Evolutionary conservation across 2,329 filamentous ascomycete genomes (phyloP), one percentile per base, ranked within the genome.

Genomic region (Claviceps humidiphila): DNA sequence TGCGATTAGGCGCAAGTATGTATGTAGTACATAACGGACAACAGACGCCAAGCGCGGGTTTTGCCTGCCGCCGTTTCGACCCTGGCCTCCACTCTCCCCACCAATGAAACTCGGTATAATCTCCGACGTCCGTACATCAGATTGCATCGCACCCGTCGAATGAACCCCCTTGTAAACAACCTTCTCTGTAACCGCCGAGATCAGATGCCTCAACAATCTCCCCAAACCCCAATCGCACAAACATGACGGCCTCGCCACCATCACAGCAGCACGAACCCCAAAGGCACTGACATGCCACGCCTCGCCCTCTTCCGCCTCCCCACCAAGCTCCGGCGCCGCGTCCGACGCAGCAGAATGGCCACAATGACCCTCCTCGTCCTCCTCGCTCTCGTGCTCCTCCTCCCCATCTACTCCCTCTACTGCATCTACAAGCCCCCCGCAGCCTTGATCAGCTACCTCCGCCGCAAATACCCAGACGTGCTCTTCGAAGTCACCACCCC

Each of bases 351-450:
- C 63, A 74, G 78, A 60, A 78, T 81, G 75, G 71, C 74, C 42
- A 80, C 75, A 47, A 71, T 79, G 43, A 58, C 74, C 53, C 57
- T 64, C 26, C 68, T 80, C 51, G 54, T 65, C 55, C 52, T 62
- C 47, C 63, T 73, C 46, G 57, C 60, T 52, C 43, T 66, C 55
- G 59, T 72, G 45, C 56, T 73, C 44, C 9, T 69, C 41, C 55
- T 69, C 16, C 70, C 70, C 24, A 58, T 70, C 57, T 69, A 69
- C 57, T 63, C 71, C 20, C 63, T 84, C 57, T 93, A 89, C 71
- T 66, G 79, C 56, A 73, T 94, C 59, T 95, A 95, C 76, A 89
- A 88, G 65, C 89, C 89, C 2, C 89, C 89, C 0, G 68, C 66
- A n/a, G 66, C 77, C 46, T 67, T 95, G 39, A 85, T 95, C 63